Evolutionary conservation across 768 basidiomycete genomes (phyloP).

Genomic region (Pisolithus microcarpus): DNA sequence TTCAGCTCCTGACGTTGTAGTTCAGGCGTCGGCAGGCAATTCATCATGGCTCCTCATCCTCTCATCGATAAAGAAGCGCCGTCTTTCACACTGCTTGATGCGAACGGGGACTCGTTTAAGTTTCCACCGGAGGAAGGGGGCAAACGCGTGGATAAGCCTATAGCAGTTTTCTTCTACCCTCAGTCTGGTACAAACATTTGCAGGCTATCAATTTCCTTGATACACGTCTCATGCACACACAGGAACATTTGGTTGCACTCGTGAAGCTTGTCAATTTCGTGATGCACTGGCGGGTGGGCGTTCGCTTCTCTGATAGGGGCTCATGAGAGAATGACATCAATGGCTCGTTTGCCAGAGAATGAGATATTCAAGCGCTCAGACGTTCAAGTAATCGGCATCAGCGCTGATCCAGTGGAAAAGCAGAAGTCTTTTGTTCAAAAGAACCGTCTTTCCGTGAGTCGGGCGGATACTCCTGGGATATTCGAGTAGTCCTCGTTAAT

Average conservation of each 20-base stretch:
- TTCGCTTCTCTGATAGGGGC: not conserved
- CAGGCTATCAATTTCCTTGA: not conserved
- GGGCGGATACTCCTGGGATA: not conserved
- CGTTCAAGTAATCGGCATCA: conserved; percentile 66
- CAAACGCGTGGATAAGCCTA: conserved; percentile 35
- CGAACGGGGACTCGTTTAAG: conserved; percentile 53
- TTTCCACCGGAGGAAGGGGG: conserved; percentile 52
- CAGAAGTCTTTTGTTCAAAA: conserved; percentile 73
- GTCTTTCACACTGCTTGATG: conserved; percentile 53
- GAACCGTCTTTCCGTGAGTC: conserved; percentile 52
- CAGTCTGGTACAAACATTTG: conserved; percentile 44
- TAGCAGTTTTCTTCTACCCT: conserved; percentile 76
- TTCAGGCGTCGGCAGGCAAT: not conserved
- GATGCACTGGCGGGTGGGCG: conserved; percentile 62
- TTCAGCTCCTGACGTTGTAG: no score
- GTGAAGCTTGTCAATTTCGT: conserved; percentile 75
- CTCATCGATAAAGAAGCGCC: conserved; percentile 65
- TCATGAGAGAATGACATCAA: not conserved
- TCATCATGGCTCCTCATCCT: conserved; percentile 38
- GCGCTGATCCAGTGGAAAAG: conserved; percentile 61
- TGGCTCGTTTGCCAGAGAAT: conserved; percentile 38
- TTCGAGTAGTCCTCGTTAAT: not conserved
- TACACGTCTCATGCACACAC: conserved; percentile 2
- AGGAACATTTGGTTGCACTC: conserved; percentile 76
- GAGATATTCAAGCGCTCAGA: conserved; percentile 58